Evolutionary conservation across 768 basidiomycete species (phyloP).

Genomic region (Lentinula lateritia): DNA sequence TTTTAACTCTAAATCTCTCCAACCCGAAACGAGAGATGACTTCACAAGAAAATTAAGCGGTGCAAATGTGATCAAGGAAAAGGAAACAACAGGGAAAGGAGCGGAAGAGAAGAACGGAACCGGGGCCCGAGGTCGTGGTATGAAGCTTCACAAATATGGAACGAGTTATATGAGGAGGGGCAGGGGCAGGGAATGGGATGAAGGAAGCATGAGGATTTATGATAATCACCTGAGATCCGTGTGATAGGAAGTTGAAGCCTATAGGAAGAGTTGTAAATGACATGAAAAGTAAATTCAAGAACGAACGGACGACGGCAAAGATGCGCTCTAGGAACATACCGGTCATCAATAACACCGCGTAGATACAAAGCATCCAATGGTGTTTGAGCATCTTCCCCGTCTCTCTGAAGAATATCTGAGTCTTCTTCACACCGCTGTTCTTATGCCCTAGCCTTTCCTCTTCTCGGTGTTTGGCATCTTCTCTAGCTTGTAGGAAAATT

Average conservation of each 20-base stretch:
- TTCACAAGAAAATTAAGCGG: too few relatives aligned
- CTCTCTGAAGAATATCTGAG: constrained; percentile 68
- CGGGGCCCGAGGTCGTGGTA: background rate
- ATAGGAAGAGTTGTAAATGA: background rate
- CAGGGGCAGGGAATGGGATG: background rate
- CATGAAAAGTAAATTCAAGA: background rate
- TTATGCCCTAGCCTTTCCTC: constrained; percentile 31
- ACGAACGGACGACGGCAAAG: background rate
- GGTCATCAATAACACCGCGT: constrained; percentile 79
- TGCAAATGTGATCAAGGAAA: too few relatives aligned
- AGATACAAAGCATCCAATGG: constrained; percentile 83
- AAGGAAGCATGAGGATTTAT: background rate
- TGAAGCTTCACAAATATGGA: background rate
- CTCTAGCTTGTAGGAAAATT: constrained; percentile 64
- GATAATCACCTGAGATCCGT: constrained; percentile 53
- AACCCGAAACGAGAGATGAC: too few relatives aligned
- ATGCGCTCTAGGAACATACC: constrained; percentile 20
- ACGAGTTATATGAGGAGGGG: background rate
- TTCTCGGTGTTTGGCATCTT: constrained; percentile 51
- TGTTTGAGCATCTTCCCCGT: constrained; percentile 68
- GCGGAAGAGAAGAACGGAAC: background rate
- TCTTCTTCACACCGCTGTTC: constrained; percentile 39
- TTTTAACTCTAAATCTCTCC: too few relatives aligned
- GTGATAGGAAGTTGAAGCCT: constrained; percentile 77
- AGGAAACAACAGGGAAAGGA: background rate